These are phyloP conservation scores for Ambrosia artemisiifolia DNA, from an alignment of 129 eudicot genomes.

Conservation along the genomic window DNA sequence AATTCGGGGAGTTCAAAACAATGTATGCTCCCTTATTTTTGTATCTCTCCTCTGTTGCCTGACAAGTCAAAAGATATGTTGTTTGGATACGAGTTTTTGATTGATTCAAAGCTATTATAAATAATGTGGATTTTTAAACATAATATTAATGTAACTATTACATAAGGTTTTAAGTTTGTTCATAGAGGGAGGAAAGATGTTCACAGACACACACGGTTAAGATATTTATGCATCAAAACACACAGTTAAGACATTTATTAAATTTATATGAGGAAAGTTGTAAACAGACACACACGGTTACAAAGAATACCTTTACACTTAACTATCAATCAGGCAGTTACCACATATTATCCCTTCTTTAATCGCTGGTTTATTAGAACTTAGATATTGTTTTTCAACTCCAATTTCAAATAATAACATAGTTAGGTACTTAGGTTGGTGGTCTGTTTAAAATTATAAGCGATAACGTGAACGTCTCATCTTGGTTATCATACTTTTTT, in stretches of 20 bases:
- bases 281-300: no score
- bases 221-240: background rate
- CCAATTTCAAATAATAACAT: no score
- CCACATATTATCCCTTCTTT: background rate
- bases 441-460: background rate
- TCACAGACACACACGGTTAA: background rate
- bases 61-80: constrained; percentile 24
- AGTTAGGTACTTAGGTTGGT: background rate
- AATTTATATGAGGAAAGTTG: no score
- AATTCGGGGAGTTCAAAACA: constrained; percentile 70
- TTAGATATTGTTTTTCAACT: no score
- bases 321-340: background rate
- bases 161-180: background rate
- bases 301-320: background rate
- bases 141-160: background rate
- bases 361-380: background rate
- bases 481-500: background rate
- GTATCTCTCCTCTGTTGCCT: constrained; percentile 80
- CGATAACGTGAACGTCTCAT: background rate
- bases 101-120: background rate
- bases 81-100: constrained; percentile 1
- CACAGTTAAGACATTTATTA: background rate
- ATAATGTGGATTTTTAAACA: background rate
- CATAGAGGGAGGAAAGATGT: background rate
- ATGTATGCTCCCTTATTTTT: constrained; percentile 90